A percentile compares a stretch with the other conserved stretches of the same genome.
phyloP scores from a whole-genome alignment of 441 rosid species.

The Gossypium davidsonii region DNA sequence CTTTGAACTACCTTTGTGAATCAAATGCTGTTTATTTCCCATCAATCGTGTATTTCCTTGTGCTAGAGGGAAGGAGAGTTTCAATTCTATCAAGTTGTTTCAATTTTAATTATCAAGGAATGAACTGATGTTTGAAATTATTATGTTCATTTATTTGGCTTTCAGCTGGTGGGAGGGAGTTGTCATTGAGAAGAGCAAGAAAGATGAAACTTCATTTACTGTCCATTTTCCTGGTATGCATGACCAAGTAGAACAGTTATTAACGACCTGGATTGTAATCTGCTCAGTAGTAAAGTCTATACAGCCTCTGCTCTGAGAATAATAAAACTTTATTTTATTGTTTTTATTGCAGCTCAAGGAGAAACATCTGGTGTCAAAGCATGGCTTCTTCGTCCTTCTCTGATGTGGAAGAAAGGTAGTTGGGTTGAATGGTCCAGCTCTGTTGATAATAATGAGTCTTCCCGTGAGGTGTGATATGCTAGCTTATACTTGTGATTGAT shows the following conservation, averaged over 20 bases:
- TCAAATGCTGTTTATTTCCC: neutral
- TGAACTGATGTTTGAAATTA: conserved; percentile 1
- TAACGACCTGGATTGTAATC: neutral
- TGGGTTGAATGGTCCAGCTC: conserved; percentile 80
- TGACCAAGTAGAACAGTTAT: neutral
- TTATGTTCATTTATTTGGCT: conserved; percentile 19
- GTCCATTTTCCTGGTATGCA: conserved; percentile 75
- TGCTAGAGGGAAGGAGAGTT: neutral
- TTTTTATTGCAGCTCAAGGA: conserved; percentile 55
- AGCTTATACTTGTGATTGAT: conserved; percentile 3
- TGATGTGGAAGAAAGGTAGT: conserved; percentile 73
- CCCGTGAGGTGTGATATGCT: conserved; percentile 54
- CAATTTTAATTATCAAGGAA: neutral
- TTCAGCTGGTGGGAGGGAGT: conserved; percentile 94
- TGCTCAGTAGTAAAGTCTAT: neutral
- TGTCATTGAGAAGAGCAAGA: conserved; percentile 72
- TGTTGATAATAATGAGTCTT: conserved; percentile 26
- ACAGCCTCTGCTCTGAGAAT: neutral
- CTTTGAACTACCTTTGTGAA: neutral
- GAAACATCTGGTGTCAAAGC: conserved; percentile 52
- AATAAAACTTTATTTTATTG: conserved; percentile 4
- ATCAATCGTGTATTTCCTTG: neutral
- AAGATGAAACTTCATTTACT: conserved; percentile 57
- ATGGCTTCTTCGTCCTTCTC: conserved; percentile 88
- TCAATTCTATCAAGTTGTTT: neutral